Conservation (phyloP, 306 rosid species). For the Arachis hypogaea region DNA sequence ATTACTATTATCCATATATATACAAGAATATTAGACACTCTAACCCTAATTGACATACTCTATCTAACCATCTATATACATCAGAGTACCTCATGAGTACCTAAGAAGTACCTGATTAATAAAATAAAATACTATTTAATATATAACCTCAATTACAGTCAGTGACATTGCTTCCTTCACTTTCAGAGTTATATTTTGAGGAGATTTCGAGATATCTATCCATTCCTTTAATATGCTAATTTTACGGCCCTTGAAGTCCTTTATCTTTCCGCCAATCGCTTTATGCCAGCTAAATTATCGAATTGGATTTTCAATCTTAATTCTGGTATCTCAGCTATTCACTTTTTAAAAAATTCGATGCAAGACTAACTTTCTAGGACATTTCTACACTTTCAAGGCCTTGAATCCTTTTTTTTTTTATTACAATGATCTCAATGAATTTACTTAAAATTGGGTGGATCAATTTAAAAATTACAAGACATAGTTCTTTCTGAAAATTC, state of each 20-base stretch:
- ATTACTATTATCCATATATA: no score
- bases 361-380: not conserved
- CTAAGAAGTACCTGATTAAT: no score
- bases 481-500: not conserved
- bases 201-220: conserved; percentile 31
- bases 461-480: conserved; percentile 17
- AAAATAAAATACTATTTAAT: no score
- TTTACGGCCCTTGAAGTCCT: conserved; percentile 44
- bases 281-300: conserved; percentile 33
- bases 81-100: no score
- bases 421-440: not conserved
- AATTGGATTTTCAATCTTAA: conserved; percentile 41
- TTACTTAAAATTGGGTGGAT: conserved; percentile 22
- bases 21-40: no score
- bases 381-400: not conserved
- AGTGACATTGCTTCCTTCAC: conserved; percentile 38
- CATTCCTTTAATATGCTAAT: conserved; percentile 33
- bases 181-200: conserved; percentile 25
- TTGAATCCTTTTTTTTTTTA: not conserved
- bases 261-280: not conserved
- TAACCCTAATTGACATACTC: no score
- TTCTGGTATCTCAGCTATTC: not conserved
- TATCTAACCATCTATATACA: no score
- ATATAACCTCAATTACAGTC: not conserved
- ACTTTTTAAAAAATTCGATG: not conserved